Conservation (phyloP, 208 protist species). For the Wallacemonas sp. region DNA sequence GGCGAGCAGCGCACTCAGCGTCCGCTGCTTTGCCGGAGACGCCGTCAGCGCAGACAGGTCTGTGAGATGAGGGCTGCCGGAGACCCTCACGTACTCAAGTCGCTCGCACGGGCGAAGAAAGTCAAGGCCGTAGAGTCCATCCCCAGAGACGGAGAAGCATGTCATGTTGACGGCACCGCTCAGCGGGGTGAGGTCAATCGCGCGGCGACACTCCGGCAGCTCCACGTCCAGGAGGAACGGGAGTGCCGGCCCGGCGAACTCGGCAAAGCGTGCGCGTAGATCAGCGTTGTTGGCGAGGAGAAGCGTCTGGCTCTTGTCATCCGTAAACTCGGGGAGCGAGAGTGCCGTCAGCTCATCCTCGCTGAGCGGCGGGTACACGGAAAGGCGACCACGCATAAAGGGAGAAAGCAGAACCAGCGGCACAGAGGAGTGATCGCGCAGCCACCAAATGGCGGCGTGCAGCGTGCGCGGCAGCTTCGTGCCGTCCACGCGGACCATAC, state of each 20-base stretch:
- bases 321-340: background rate
- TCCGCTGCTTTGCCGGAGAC: background rate
- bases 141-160: background rate
- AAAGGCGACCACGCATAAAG: constrained; percentile 1
- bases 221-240: constrained; percentile 1
- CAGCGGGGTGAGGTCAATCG: background rate
- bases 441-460: constrained; percentile 1
- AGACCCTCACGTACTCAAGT: constrained; percentile 1
- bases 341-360: background rate
- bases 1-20: background rate
- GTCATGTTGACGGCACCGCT: constrained; percentile 6
- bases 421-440: background rate
- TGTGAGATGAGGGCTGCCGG: background rate
- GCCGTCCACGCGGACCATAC: background rate
- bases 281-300: constrained; percentile 7
- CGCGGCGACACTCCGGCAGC: background rate
- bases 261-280: background rate
- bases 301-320: background rate
- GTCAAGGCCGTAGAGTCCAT: background rate
- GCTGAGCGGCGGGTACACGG: background rate
- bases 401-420: background rate
- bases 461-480: background rate
- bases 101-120: background rate
- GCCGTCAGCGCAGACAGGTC: background rate
- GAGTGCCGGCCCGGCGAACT: background rate